Percentiles rank a stretch among this genome's conserved stretches.
phyloP scores from a whole-genome alignment of 306 rosid genomes.

The Citrullus amarus region DNA sequence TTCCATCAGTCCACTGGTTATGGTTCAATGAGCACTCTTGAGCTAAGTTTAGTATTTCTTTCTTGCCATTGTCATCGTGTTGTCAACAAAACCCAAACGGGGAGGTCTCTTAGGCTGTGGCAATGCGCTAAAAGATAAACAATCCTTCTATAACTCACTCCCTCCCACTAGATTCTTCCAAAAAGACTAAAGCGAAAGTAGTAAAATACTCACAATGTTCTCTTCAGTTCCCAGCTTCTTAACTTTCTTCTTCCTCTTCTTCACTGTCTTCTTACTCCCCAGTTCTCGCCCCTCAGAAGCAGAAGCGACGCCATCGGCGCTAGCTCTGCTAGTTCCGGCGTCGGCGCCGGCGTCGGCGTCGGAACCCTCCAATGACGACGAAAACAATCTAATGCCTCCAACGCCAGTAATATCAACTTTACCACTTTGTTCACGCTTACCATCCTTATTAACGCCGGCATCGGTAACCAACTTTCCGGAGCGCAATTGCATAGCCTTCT shows the following conservation, averaged over 20 bases:
- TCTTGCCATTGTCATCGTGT: background rate
- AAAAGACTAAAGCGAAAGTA: background rate
- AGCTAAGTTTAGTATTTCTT: background rate
- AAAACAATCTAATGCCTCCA: background rate
- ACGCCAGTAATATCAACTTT: background rate
- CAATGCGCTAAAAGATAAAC: background rate
- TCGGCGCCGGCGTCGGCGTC: background rate
- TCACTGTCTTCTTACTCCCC: constrained; percentile 11
- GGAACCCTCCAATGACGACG: constrained; percentile 10
- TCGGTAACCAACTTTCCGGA: constrained; percentile 16
- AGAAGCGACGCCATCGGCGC: background rate
- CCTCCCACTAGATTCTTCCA: background rate
- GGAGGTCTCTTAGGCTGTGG: background rate
- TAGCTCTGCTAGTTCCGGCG: background rate
- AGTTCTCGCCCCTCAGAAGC: constrained; percentile 1
- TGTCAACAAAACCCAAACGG: background rate
- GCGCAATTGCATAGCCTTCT: constrained; percentile 46
- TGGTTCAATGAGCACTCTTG: background rate
- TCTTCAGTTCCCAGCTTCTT: constrained; percentile 28
- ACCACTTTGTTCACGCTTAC: background rate
- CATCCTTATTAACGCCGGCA: background rate
- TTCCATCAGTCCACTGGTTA: background rate
- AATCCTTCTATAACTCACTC: background rate
- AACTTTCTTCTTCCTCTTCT: constrained; percentile 16
- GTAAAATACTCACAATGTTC: constrained; percentile 27